Evolutionary conservation across 1,284 basidiomycete genomes (phyloP).

Genomic region (Cutaneotrichosporon sp.): DNA sequence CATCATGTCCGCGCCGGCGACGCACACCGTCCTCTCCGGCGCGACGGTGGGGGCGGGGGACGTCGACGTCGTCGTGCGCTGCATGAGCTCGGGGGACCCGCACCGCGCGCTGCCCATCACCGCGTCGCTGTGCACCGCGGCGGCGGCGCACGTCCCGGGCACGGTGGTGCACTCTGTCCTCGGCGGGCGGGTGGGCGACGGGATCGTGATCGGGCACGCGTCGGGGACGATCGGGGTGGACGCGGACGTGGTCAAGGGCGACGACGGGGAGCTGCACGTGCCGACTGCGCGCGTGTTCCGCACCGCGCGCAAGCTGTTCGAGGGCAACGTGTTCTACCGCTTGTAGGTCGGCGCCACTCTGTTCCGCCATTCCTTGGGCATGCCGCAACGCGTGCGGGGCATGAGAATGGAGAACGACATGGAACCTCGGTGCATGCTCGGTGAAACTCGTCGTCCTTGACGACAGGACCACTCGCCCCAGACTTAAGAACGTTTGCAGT

Average conservation of each 20-base stretch:
- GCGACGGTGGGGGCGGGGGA: constrained; percentile 37
- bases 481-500: no score
- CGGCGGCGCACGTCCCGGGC: constrained; percentile 61
- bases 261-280: constrained; percentile 53
- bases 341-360: neutral
- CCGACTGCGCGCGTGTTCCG: constrained; percentile 64
- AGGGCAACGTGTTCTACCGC: constrained; percentile 63
- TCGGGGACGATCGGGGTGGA: constrained; percentile 68
- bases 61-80: constrained; percentile 63
- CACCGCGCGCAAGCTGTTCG: constrained; percentile 69
- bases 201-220: constrained; percentile 64
- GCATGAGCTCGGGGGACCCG: constrained; percentile 69
- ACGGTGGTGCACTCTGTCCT: constrained; percentile 60
- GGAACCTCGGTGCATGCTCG: no score
- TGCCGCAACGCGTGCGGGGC: no score
- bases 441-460: no score
- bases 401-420: no score
- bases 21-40: constrained; percentile 24
- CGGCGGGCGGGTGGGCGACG: constrained; percentile 13
- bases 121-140: constrained; percentile 68
- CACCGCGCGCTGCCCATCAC: constrained; percentile 76
- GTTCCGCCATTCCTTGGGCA: no score
- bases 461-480: no score
- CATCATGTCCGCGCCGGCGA: constrained; percentile 57
- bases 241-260: constrained; percentile 55